Evolutionary conservation across 345 rosid genomes (phyloP), one percentile per base, ranked within the genome.

Genomic region (Durio zibethinus): DNA sequence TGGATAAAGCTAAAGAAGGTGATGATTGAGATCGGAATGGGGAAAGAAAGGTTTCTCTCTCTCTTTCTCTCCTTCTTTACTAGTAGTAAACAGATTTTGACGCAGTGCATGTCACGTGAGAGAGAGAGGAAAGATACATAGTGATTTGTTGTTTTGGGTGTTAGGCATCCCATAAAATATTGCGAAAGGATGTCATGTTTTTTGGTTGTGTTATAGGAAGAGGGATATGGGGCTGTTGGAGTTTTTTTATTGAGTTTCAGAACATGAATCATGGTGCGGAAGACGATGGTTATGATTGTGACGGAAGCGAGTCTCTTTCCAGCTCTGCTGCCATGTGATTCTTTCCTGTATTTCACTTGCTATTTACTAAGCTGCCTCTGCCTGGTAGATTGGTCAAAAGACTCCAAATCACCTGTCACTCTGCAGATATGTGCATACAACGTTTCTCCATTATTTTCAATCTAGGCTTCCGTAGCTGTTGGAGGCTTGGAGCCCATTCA

Each of bases 251-350:
- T 29, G 75, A 75, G 84, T 75, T 83, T 86, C 88, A 86, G 83
- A 82, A 82, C 76, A 80, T 73, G 75, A 80, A 86, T 86, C 85
- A 86, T 86, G 86, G 80, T 80, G 38, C 7, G 79, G 85, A 86
- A 54, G 86, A 83, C 80, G 76, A 81, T 74, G 29, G 62, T 47
- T 70, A 77, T 81, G 86, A 85, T 85, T 70, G 78, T 72, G 84
- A 83, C 40, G 50, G 42, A 59, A 27, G 54, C 20, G 23, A 25
- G 78, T 68, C 74, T 64, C 85, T 86, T 82, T 82, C 84, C 88
- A 83, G 86, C 86, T 83, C 76, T 67, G 23, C 43, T 65, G 45
- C 38, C 86, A 79, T 75, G 88, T 79, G 82, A 77, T 72, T 42
- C 64, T 52, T 36, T 38, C 40, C 70, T 15, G 21, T 27, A 40